Evolutionary conservation across 2,329 filamentous ascomycete genomes (phyloP), one percentile per base, ranked within the genome.

Genomic region (Ophiostoma quercus): DNA sequence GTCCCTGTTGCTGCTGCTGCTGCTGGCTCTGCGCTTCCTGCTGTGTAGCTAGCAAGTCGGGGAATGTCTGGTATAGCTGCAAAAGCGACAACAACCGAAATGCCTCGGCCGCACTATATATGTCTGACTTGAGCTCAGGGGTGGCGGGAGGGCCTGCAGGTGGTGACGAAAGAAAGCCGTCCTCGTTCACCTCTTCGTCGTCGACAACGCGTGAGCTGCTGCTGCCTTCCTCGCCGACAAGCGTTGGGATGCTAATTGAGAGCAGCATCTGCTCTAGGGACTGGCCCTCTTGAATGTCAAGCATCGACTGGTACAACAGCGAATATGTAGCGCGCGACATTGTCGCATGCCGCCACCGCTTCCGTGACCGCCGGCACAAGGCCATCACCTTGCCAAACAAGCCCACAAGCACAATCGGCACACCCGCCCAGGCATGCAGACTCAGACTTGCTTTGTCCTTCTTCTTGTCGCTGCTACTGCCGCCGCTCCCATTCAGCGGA

Each of bases 31-130:
- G 47, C 12, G 70, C 37, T 6, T 65, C 19, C 34, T 65, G 62
- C 62, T 41, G 62, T 11, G 62, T 12, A 39, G 62, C 19, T 5
- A 65, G 19, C 8, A 75, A 70, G n/a, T 75, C 74, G 1, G 74
- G 74, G n/a, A 75, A 75, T 0, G 79, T 80, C 66, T 80, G 77
- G 72, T 81, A 81, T 1, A 81, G 77, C 47, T 81, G 79, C 2
- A 81, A 73, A 19, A 81, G 70, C 0, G 79, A 77, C 0, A 77
- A 76, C 0, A 81, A 73, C 1, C 78, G 76, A 54, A 80, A 80
- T 0, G 79, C 79, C 63, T 81, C 79, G 1, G 78, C 79, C 0
- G 79, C 78, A 1, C 75, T 72, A 16, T 76, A 74, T 1, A 81
- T 76, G 68, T 81, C 78, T 0, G 73, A 70, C 0, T 73, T 73